Base-by-base conservation (phyloP, 176 grass and related monocot genomes). In the Tillandsia leiboldiana region DNA sequence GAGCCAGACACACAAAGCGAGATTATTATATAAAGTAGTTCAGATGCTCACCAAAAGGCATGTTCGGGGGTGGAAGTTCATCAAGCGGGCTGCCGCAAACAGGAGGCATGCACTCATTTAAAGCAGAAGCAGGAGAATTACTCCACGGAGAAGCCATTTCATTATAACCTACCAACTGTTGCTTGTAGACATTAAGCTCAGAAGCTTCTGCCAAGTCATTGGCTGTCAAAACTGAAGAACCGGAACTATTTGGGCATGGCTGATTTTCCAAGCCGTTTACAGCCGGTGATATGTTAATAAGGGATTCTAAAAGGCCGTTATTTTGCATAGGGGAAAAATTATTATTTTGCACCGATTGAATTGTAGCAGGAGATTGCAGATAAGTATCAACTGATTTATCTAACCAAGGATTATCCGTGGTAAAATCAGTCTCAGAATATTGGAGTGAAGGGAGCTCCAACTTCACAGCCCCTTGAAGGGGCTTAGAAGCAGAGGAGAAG, bases 391-490 rank as follows among this genome's bases (percentile, higher is more conserved):
- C 22, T 18, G 24, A 66, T 9, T 82, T 76, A 59, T 65, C 14
- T 65, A 27, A 18, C 59, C 26, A 79, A 20, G n/a, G 1, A 10
- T 10, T 9, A 53, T 10, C 48, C 61, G 68, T 68, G 65, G 18
- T 71, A 61, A 10, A 5, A 69, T 59, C 82, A 78, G 48, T 78
- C 51, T 49, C 70, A 63, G 50, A 2, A 85, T 11, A 48, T 91
- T 91, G 89, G 89, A 91, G 0, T 88, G 82, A 91, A 91, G 85
- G 85, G 79, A 80, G 85, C 89, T 88, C 89, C 11, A 63, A 66
- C 63, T 91, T 79, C 64, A 66, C 50, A 70, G 78, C 49, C 67
- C 71, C 64, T 42, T 52, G 17, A 48, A 72, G 51, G 56, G 68
- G 53, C 78, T 76, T 67, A 57, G 84, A 87, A 91, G 71, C 74